Evolutionary conservation across 192 early-diverging fungal genomes (phyloP).

Genomic region (Coemansia sp.): DNA sequence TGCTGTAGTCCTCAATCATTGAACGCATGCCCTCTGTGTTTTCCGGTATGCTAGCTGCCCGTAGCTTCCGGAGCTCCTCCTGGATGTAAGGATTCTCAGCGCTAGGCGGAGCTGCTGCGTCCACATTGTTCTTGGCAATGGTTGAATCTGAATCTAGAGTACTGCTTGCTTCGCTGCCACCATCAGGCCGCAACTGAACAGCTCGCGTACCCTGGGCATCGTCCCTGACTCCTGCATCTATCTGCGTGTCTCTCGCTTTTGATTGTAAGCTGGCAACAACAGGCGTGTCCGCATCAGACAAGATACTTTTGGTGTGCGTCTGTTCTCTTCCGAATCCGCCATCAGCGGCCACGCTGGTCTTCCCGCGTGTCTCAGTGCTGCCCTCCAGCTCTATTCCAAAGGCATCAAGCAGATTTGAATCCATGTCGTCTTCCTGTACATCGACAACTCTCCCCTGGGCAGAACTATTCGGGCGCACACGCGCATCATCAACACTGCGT

Average conservation of each 20-base stretch:
- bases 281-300: background rate
- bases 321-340: background rate
- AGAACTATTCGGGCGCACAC: background rate
- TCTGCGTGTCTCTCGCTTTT: background rate
- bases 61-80: slow-evolving; percentile 40
- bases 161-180: background rate
- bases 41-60: slow-evolving; percentile 26
- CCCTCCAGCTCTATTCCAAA: slow-evolving; percentile 57
- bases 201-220: background rate
- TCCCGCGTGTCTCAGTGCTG: background rate
- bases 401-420: slow-evolving; percentile 46
- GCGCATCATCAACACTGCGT: slow-evolving; percentile 10
- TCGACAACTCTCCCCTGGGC: background rate
- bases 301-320: background rate
- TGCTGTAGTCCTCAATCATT: slow-evolving; percentile 45
- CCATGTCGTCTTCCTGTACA: slow-evolving; percentile 29
- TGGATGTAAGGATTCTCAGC: slow-evolving; percentile 40
- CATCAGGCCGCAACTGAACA: background rate
- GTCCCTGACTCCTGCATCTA: background rate
- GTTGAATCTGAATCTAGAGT: background rate
- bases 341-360: background rate
- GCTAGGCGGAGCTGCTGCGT: background rate
- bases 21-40: slow-evolving; percentile 30
- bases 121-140: background rate
- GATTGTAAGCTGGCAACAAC: background rate